phyloP scores from a whole-genome alignment of 371 early-diverging fungal genomes.

The Rhizopus sp. region DNA sequence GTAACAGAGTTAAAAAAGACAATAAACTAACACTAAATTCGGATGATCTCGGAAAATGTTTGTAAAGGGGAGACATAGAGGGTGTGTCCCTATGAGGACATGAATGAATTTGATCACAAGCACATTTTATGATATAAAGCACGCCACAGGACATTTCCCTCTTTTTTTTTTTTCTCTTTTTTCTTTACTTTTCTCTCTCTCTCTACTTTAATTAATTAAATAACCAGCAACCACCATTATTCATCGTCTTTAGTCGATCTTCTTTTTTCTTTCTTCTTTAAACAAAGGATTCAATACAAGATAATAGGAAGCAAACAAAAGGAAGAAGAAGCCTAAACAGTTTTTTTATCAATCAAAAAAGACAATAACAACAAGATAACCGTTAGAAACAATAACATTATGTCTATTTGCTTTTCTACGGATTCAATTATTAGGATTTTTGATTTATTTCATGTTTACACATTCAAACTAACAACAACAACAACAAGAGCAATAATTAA shows the following conservation, averaged over 20 bases:
- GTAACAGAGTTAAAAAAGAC: background rate
- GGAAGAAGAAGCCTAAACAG: background rate
- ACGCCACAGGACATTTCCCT: background rate
- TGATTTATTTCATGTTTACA: conserved; percentile 4
- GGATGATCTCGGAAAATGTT: background rate
- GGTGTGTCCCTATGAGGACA: background rate
- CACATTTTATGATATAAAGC: conserved; percentile 6
- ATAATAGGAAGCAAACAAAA: conserved; percentile 1
- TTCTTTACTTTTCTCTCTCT: background rate
- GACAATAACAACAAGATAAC: conserved; percentile 1
- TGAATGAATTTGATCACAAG: background rate
- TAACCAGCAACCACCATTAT: background rate
- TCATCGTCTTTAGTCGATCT: background rate
- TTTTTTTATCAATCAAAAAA: background rate
- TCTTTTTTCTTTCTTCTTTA: background rate
- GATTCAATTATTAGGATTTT: conserved; percentile 1
- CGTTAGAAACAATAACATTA: conserved; percentile 13
- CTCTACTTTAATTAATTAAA: background rate
- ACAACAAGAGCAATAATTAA: background rate
- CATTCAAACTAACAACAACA: background rate
- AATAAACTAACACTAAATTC: background rate
- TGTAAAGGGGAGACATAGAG: background rate
- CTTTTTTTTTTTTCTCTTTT: conserved; percentile 5
- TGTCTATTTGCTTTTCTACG: conserved; percentile 20
- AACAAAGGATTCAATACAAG: background rate